Base-by-base conservation (phyloP, 495 filamentous ascomycete genomes). In the Lentithecium fluviatile region DNA sequence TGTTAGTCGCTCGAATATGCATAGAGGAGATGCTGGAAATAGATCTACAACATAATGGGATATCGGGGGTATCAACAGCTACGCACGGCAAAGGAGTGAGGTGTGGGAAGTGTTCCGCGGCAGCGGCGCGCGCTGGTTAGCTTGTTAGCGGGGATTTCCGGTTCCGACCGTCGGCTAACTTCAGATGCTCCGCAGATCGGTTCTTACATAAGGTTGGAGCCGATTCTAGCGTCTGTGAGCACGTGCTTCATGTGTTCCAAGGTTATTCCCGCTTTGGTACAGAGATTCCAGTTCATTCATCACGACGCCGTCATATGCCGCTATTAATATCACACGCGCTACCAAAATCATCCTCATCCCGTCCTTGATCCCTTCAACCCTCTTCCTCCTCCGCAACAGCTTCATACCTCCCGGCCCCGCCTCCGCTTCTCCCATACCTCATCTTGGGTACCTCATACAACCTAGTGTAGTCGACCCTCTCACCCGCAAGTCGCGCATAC, bases 381-480 rank as follows among this genome's bases (percentile, higher is more conserved):
- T 50, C 60, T 32, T 70, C 67, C 45, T 64, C 67, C 12, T 25
- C 60, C n/a, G 38, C 60, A 40, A 70, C 67, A 10, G 54, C 64
- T 43, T 61, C 64, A 58, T 70, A 70, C 42, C 40, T 34, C 21
- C 29, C 29, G 3, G 29, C 29, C 29, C 29, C 29, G 10, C 29
- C 29, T 32, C 49, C 64, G 13, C 54, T 52, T 45, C 70, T 66
- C 38, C 68, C 54, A 63, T 73, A 68, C 34, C 77, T 65, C 65
- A 74, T 76, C 54, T 74, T 80, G 81, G 93, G 94, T 5, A 84
- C 82, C 69, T 96, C 93, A 75, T 95, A 98, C 80, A 97, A 84
- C 36, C 80, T 83, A 20, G 89, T 87, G 72, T 96, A 98, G 72
- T 96, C 89, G 53, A 98, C 82, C 15, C 78, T 66, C 63, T 88